A percentile compares a stretch with the other conserved stretches of the same genome.
phyloP scores from a whole-genome alignment of 805 yeast species.

The Starmerella sirachaensis region DNA sequence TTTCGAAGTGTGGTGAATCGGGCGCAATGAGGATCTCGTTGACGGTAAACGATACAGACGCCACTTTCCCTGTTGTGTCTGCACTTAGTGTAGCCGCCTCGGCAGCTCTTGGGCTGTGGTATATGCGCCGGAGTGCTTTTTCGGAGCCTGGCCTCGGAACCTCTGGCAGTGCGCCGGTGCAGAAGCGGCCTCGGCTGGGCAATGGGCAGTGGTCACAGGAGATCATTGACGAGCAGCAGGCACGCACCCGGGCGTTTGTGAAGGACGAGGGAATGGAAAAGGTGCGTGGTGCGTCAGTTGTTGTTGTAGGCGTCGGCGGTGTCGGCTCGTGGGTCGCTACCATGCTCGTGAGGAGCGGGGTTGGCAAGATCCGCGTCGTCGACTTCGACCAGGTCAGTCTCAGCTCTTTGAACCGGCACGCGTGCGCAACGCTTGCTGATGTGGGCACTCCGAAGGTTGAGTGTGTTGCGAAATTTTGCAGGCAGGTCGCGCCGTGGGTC shows the following conservation, averaged over 20 bases:
- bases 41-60: too few species aligned
- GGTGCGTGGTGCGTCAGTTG: constrained; percentile 58
- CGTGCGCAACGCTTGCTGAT: constrained; percentile 81
- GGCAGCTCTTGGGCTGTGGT: not conserved
- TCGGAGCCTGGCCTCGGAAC: too few species aligned
- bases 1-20: too few species aligned
- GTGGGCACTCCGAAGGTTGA: constrained; percentile 89
- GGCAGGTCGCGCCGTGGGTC: constrained; percentile 87
- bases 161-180: too few species aligned
- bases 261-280: constrained; percentile 73
- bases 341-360: constrained; percentile 85
- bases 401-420: constrained; percentile 85
- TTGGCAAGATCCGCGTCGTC: constrained; percentile 61
- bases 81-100: constrained; percentile 7
- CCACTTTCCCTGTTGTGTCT: not conserved
- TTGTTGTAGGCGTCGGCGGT: constrained; percentile 92
- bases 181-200: too few species aligned
- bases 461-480: constrained; percentile 57
- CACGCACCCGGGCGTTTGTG: constrained; percentile 84
- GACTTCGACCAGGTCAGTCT: constrained; percentile 95
- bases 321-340: constrained; percentile 96
- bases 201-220: constrained; percentile 48
- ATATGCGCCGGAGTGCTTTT: not conserved
- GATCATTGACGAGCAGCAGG: constrained; percentile 79
- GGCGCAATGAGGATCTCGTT: too few species aligned